A percentile compares a stretch with the other conserved stretches of the same genome.
Conservation (phyloP, 805 yeast genomes). For the Candida xyloterini region DNA sequence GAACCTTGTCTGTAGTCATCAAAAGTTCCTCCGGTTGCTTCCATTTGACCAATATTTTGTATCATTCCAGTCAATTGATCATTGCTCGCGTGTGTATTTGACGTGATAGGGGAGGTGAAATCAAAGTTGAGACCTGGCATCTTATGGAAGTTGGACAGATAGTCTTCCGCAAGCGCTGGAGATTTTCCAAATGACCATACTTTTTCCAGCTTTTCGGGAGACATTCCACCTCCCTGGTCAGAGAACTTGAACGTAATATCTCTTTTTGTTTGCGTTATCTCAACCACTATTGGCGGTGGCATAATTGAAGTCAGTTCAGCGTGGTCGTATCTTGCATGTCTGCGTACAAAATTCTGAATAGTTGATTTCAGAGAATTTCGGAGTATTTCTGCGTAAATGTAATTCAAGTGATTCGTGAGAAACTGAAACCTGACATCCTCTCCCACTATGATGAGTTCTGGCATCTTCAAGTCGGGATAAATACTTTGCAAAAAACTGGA, state of each 20-base stretch:
- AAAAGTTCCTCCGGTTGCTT: conserved; percentile 23
- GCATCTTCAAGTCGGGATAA: conserved; percentile 60
- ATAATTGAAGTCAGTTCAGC: conserved; percentile 20
- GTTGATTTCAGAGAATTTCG: conserved; percentile 86
- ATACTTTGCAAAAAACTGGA: conserved; percentile 49
- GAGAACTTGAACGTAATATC: conserved; percentile 74
- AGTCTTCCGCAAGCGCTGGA: conserved; percentile 54
- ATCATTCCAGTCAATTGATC: conserved; percentile 25
- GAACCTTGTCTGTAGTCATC: conserved; percentile 32
- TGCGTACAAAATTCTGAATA: conserved; percentile 42
- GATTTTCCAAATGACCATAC: conserved; percentile 88
- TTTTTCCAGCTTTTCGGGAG: conserved; percentile 52
- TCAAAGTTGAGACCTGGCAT: conserved; percentile 58
- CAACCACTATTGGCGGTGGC: conserved; percentile 75
- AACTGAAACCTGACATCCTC: conserved; percentile 74
- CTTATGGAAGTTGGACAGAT: conserved; percentile 64
- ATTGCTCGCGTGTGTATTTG: conserved; percentile 6
- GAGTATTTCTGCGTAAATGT: conserved; percentile 80
- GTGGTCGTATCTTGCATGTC: conserved; percentile 16
- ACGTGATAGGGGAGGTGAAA: conserved; percentile 25
- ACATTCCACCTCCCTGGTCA: conserved; percentile 89
- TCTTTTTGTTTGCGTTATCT: conserved; percentile 63
- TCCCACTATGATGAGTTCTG: conserved; percentile 76
- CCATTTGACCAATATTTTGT: conserved; percentile 33
- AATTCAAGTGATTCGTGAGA: conserved; percentile 81